Percentiles rank a stretch among this genome's conserved stretches.
Conservation (phyloP, 306 rosid genomes). For the Inga oerstediana region DNA sequence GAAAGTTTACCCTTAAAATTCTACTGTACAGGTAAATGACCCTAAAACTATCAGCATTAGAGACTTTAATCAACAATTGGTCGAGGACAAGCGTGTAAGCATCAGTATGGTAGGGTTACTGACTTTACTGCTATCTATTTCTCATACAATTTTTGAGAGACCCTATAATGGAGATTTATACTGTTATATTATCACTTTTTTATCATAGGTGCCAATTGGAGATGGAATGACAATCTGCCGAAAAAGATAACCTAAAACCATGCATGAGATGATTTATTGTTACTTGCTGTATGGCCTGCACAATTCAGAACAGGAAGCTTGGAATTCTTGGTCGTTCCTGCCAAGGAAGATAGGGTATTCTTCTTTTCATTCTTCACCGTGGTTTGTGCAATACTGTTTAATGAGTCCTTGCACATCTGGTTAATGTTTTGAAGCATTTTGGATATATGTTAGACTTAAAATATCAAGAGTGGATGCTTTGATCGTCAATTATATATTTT, state of each 20-base stretch:
- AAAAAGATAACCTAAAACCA: constrained; percentile 39
- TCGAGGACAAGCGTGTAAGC: constrained; percentile 80
- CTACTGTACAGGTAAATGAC: constrained; percentile 68
- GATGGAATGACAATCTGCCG: constrained; percentile 95
- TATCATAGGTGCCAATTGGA: constrained; percentile 85
- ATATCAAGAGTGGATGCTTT: too few relatives aligned
- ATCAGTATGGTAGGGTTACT: constrained; percentile 71
- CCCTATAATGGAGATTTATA: constrained; percentile 17
- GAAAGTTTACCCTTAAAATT: constrained; percentile 27
- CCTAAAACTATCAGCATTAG: constrained; percentile 76
- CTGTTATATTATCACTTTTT: constrained; percentile 19
- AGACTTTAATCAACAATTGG: constrained; percentile 58
- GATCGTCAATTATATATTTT: too few relatives aligned
- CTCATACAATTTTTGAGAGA: constrained; percentile 16
- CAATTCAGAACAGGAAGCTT: too few relatives aligned
- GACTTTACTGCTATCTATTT: constrained; percentile 10
- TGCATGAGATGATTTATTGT: background rate
- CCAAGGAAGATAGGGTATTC: background rate
- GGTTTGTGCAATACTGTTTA: background rate
- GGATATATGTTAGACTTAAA: background rate
- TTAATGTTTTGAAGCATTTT: background rate
- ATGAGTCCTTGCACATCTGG: background rate
- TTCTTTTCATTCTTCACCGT: background rate
- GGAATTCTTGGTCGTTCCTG: background rate
- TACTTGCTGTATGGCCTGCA: too few relatives aligned